Evolutionary conservation across 2,329 filamentous ascomycete species (phyloP), one percentile per base, ranked within the genome.

Genomic region (Arthrobotrys sinensis): DNA sequence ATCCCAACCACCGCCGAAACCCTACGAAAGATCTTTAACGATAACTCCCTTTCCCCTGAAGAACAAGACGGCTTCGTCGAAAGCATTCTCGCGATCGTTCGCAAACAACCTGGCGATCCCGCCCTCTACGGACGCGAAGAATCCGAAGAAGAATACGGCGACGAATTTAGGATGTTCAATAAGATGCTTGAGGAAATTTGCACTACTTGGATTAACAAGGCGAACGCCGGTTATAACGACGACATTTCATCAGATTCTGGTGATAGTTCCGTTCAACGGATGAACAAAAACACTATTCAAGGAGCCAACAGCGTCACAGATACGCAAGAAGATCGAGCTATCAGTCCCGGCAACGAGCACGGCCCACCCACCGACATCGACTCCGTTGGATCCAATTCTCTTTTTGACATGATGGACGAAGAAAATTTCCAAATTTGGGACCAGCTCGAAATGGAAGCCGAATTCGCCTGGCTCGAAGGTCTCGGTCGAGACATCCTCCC

Each of bases 41-140:
- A 60, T 28, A 28, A 14, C 10, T 24, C 55, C 16, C 52, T 57
- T 57, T 57, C 52, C n/a, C 32, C 34, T 28, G 28, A 55, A 55
- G 52, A 55, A 19, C 52, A 55, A 19, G 16, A 36, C n/a, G 11
- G 16, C 52, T 40, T 57, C 14, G 52, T 12, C 5, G 52, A 57
- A 38, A 57, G 52, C n/a, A 38, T 57, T 12, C 32, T 40, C 34
- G 34, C 34, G 2, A 38, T 57, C 21, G 16, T 57, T 24, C 52
- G 52, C 34, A 12, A 3, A 5, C 52, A 57, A 57, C 50, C 50
- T 1, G 10, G n/a, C 3, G n/a, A 57, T 21, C 34, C n/a, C 4
- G 36, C 3, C 1, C 10, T 14, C n/a, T 57, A 57, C 32, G 5
- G n/a, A 19, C 32, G 4, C 19, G 32, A 21, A 21, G 16, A 7